These are phyloP conservation scores for Nematodospora valgi DNA, from an alignment of 805 yeast genomes.

Conservation along the genomic window DNA sequence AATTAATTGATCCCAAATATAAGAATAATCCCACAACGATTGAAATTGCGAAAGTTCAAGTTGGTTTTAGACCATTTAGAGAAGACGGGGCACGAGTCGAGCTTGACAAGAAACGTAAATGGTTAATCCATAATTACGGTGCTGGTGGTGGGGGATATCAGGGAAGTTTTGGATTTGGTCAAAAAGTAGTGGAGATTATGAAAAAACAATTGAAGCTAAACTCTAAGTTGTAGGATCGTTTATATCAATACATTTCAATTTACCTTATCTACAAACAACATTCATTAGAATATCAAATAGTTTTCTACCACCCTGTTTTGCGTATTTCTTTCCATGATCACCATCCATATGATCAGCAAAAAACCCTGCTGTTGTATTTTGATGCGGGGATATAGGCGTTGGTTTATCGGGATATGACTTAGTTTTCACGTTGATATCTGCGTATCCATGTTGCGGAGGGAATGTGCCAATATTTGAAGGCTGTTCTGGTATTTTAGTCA, in stretches of 20 bases:
- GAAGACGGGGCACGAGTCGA: constrained; percentile 35
- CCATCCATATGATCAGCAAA: constrained; percentile 22
- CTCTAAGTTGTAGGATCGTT: constrained; percentile 4
- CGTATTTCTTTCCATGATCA: constrained; percentile 35
- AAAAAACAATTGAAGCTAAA: constrained; percentile 1
- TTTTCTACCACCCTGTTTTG: constrained; percentile 15
- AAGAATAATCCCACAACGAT: constrained; percentile 23
- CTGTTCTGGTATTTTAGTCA: constrained; percentile 30
- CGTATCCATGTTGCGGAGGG: constrained; percentile 30
- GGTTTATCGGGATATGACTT: constrained; percentile 31
- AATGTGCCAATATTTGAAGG: constrained; percentile 28
- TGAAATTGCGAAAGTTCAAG: constrained; percentile 29
- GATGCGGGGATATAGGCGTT: constrained; percentile 27
- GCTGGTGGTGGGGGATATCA: constrained; percentile 80
- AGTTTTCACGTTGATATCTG: constrained; percentile 24
- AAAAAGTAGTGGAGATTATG: constrained; percentile 31
- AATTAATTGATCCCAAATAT: constrained; percentile 25
- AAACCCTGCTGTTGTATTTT: constrained; percentile 25
- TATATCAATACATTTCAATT: too few relatives aligned
- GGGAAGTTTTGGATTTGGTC: constrained; percentile 62
- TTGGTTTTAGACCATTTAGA: constrained; percentile 39
- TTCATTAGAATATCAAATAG: constrained; percentile 19
- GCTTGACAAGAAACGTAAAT: constrained; percentile 19
- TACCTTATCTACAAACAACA: constrained; percentile 19
- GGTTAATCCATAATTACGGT: constrained; percentile 64